These are phyloP conservation scores for Brettanomyces sp. DNA, from an alignment of 805 yeast species.

Conservation along the genomic window DNA sequence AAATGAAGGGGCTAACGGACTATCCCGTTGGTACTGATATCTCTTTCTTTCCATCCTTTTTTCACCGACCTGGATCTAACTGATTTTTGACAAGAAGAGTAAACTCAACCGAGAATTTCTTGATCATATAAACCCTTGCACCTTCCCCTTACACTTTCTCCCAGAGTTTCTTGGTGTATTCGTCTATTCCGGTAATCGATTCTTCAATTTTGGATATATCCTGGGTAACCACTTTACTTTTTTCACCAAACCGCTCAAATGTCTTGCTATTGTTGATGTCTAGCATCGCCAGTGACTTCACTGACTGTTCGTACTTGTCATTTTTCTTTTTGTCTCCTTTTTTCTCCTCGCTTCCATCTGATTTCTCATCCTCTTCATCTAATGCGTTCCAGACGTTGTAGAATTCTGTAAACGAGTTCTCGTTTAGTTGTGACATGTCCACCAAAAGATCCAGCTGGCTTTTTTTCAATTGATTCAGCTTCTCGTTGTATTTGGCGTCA, in stretches of 20 bases:
- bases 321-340: not conserved
- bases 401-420: slow-evolving; percentile 21
- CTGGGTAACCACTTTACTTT: slow-evolving; percentile 38
- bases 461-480: slow-evolving; percentile 42
- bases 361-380: not conserved
- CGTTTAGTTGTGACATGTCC: slow-evolving; percentile 27
- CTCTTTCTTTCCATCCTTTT: no score
- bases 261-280: slow-evolving; percentile 31
- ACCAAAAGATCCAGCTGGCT: slow-evolving; percentile 44
- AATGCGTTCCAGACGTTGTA: slow-evolving; percentile 20
- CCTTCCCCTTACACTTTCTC: not conserved
- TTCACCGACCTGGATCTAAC: no score
- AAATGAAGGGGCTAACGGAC: no score
- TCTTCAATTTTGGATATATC: slow-evolving; percentile 45
- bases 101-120: no score
- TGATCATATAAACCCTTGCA: no score
- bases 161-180: not conserved
- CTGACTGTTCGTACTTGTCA: not conserved
- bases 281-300: slow-evolving; percentile 4
- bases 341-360: not conserved
- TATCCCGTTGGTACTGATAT: no score
- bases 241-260: slow-evolving; percentile 41
- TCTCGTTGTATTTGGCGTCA: slow-evolving; percentile 39
- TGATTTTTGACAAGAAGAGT: no score
- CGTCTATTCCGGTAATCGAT: slow-evolving; percentile 37